Base-by-base conservation (phyloP, 495 filamentous ascomycete species). In the Penicillium mononematosum region DNA sequence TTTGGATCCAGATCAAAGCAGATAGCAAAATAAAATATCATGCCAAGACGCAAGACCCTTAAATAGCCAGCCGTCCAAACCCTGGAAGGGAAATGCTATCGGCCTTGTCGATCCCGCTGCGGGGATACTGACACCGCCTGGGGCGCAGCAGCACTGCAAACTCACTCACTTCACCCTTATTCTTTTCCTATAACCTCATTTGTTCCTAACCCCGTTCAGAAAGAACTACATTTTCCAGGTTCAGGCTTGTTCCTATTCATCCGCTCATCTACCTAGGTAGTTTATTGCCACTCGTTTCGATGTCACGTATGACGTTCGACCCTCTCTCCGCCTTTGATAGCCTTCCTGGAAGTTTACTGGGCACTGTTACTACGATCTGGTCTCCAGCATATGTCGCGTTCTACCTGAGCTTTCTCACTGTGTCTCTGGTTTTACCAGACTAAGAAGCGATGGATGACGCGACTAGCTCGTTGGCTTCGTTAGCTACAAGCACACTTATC, bases 91-190 rank as follows among this genome's bases (percentile, higher is more conserved):
- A 36, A 45, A 27, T 16, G 22, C 5, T 20, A 56, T 42, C 53
- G 39, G 45, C 53, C 54, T 51, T 53, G 58, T 57, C 61, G 62
- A 67, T 67, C 62, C 59, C 57, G 47, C 34, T 67, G 58, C 62
- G 59, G 65, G 56, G 29, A 46, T 8, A 43, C 56, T 47, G 65
- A 62, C 65, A 67, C 65, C 65, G 65, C 65, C 65, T 51, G 25
- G 32, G 44, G 43, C 52, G 54, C 45, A 49, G 53, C 31, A 17
- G 39, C 7, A 25, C 24, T 53, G 24, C 12, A 43, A 42, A 32
- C 39, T 27, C 34, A n/a, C n/a, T 17, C 3, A 27, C 9, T 31
- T 53, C 36, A 45, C 20, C 20, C 8, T 9, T 10, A 20, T n/a
- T 36, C 17, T 17, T 19, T 45, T 44, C 16, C 10, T 10, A 34